Base-by-base conservation (phyloP, 257 asterid genomes). In the Scutellaria baicalensis region DNA sequence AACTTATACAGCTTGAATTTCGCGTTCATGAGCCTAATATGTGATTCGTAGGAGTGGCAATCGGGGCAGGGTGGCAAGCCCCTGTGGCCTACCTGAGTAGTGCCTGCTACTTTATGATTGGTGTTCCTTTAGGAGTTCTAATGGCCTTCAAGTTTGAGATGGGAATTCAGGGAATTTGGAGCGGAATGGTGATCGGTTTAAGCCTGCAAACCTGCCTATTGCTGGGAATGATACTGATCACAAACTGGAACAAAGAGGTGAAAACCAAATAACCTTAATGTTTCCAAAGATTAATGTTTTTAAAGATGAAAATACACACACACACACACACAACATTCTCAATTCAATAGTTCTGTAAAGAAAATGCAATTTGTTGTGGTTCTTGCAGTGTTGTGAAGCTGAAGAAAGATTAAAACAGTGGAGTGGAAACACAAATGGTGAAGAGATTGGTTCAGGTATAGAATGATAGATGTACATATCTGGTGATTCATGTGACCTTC, bases 21-120 rank as follows among this genome's bases (percentile, higher is more conserved):
- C 33, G 33, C 33, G 5, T 27, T 27, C 33, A 27, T 27, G 18
- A 55, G 3, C 61, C 38, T 38, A 33, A 36, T 10, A 23, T 7
- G 55, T 10, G 13, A 38, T 38, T 69, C 33, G 42, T 57, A 82
- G 90, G 90, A 6, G 86, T 79, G 44, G 86, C 86, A 3, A 79
- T 80, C 17, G 90, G 90, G 62, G 90, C 90, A 1, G 90, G 90
- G 59, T 85, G 90, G 90, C 90, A 85, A 77, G 73, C 73, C 21
- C 67, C 62, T 1, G 84, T 83, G 16, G 86, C 84, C 17, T 83
- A 57, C 74, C 66, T 85, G 3, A 83, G 82, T 44, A 64, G 69
- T 8, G 66, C 55, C 17, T 80, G 88, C 74, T 85, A 83, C 75
- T 85, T 80, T 39, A 9, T 81, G 6, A 47, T 83, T 10, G 88